Base-by-base conservation (phyloP, 1,284 basidiomycete species). In the Ceratorhiza oryzae-sativae region DNA sequence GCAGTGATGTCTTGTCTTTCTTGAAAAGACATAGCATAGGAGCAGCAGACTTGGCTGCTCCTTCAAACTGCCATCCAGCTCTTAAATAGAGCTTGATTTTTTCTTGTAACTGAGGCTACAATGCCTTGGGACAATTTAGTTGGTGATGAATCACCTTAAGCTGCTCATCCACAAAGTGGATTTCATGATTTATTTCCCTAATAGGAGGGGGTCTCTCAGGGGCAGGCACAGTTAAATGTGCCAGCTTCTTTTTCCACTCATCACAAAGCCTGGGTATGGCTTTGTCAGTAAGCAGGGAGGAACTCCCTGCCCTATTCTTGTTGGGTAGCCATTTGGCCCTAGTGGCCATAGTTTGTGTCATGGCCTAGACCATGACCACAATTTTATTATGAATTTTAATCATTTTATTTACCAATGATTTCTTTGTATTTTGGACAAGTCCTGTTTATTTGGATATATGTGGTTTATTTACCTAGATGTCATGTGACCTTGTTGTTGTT, bases 31-130 rank as follows among this genome's bases (percentile, higher is more conserved):
- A n/a, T n/a, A n/a, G n/a, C n/a, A n/a, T n/a, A n/a, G 81, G 81
- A 36, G 79, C 77, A 0, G 80, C 76, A 25, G 80, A 81, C 0
- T 60, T 61, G 0, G 76, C 78, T 0, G 72, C 78, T 0, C 73
- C 72, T 3, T 78, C 67, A 32, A 76, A 41, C 81, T 81, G 82
- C 10, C 78, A 73, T 0, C 79, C 79, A 0, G 77, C 75, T 1
- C 63, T 51, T 0, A 55, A 10, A 41, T 74, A 72, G 30, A 9
- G 25, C 9, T 72, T 18, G 20, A 41, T 36, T 59, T 82, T 83
- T 32, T 75, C 74, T 23, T n/a, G n/a, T 12, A 72, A 51, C 23
- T 72, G 60, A n/a, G 63, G 61, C 27, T 45, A 9, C 1, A 55
- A 42, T 3, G 51, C 61, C 18, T 67, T 51, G 1, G 62, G 71